Evolutionary conservation across 208 protist genomes (phyloP).

Genomic region (Trypanosoma congolense): DNA sequence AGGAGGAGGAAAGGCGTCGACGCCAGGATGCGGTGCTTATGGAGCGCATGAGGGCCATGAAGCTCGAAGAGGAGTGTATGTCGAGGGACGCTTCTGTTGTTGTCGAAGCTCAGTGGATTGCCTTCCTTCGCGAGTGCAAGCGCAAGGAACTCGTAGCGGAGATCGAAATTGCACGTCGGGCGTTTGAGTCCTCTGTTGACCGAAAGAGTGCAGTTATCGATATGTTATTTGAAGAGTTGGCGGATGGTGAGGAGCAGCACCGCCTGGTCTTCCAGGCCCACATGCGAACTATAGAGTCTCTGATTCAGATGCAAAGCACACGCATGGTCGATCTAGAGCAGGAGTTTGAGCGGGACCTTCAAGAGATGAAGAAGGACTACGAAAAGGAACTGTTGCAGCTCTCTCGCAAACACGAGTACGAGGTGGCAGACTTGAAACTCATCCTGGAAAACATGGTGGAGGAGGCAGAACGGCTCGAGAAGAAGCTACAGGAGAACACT

Average conservation of each 20-base stretch:
- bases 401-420: constrained; percentile 65
- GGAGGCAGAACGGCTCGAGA: constrained; percentile 85
- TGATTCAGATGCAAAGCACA: constrained; percentile 87
- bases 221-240: constrained; percentile 84
- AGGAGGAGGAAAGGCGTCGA: constrained; percentile 67
- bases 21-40: constrained; percentile 71
- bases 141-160: constrained; percentile 87
- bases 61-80: constrained; percentile 79
- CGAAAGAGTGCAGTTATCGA: constrained; percentile 91
- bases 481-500: constrained; percentile 82
- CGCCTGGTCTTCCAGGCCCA: constrained; percentile 86
- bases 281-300: constrained; percentile 83
- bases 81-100: constrained; percentile 29
- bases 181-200: constrained; percentile 90
- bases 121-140: constrained; percentile 90
- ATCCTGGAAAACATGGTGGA: constrained; percentile 89
- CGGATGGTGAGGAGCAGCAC: constrained; percentile 93
- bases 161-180: constrained; percentile 86
- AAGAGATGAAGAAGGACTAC: constrained; percentile 90
- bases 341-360: constrained; percentile 90
- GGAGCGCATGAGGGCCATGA: constrained; percentile 61
- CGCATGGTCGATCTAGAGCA: constrained; percentile 74
- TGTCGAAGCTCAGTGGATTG: constrained; percentile 87
- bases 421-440: constrained; percentile 78
- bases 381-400: constrained; percentile 87